Percentiles rank a stretch among this genome's conserved stretches.
Conservation (phyloP, 1,284 basidiomycete species). For the Boletellus deceptivus region DNA sequence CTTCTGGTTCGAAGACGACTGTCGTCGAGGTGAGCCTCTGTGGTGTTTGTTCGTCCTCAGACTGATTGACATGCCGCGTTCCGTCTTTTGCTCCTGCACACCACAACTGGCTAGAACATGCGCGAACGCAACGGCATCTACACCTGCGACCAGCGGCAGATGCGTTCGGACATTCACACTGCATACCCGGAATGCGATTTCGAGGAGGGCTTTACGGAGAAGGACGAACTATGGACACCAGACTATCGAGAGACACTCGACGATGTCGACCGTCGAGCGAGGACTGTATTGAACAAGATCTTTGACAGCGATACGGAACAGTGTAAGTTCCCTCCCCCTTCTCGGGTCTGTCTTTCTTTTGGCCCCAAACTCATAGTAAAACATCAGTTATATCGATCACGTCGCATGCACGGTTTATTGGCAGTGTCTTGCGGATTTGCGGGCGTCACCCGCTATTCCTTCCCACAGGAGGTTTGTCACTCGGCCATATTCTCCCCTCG, state of each 20-base stretch:
- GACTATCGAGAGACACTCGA: conserved; percentile 63
- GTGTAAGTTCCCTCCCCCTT: conserved; percentile 37
- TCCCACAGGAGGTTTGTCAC: conserved; percentile 60
- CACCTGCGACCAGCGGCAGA: conserved; percentile 69
- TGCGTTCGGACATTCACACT: conserved; percentile 49
- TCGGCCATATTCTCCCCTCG: too few relatives aligned
- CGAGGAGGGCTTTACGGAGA: conserved; percentile 68
- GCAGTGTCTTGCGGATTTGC: conserved; percentile 47
- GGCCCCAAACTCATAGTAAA: neutral
- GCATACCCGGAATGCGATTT: conserved; percentile 64
- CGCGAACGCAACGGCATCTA: conserved; percentile 71
- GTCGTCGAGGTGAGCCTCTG: conserved; percentile 49
- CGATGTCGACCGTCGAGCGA: conserved; percentile 56
- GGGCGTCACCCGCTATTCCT: conserved; percentile 44
- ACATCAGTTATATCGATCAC: conserved; percentile 60
- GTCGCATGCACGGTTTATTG: conserved; percentile 60
- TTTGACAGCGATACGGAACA: conserved; percentile 49
- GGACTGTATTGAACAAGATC: conserved; percentile 58
- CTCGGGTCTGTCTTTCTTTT: neutral
- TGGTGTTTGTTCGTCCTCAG: neutral
- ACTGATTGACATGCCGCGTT: neutral
- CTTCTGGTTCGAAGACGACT: conserved; percentile 28
- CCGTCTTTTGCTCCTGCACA: neutral
- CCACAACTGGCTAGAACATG: conserved; percentile 44
- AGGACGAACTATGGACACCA: conserved; percentile 67